Evolutionary conservation across 1,284 basidiomycete genomes (phyloP), one percentile per base, ranked within the genome.

Genomic region (Leccinum fallax): DNA sequence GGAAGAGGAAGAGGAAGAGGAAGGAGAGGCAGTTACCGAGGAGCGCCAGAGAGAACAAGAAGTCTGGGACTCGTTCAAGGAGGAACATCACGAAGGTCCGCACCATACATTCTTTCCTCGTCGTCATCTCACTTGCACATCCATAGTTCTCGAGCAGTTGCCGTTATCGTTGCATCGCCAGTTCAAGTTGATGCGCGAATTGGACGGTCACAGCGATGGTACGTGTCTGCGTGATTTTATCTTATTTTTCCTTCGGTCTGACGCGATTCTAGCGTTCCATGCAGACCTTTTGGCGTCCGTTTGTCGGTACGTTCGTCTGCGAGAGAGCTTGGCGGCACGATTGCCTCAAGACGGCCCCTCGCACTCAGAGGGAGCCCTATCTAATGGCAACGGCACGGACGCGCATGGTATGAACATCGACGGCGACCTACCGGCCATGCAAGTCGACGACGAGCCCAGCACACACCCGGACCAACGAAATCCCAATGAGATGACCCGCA

Each of bases 91-190:
- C 72, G 92, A 93, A 84, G 85, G 90, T 85, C 52, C 52, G 76
- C 15, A 28, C 40, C 55, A 24, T 34, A 21, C 9, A 16, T 38
- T 9, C n/a, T 53, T 5, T 60, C 59, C 58, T 51, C 15, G 11
- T 51, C 2, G 5, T 51, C 7, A 16, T 26, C 13, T n/a, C 24
- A 26, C 21, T 9, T 4, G 5, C 30, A 16, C 24, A 15, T 30
- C 2, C 10, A 11, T 15, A 93, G 91, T 90, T 58, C 84, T 95
- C 59, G 94, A 96, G 69, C 93, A 95, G 74, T 77, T 97, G 5
- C 94, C 95, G 2, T 78, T 96, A 61, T 92, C 92, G 58, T 74
- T 97, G 58, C 90, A 93, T 70, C 82, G 95, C 43, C 89, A 92
- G 61, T 91, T 90, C 74, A 81, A 86, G 24, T 79, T 97, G 38